Base-by-base conservation (phyloP, 257 asterid genomes). In the Lycium ferocissimum region DNA sequence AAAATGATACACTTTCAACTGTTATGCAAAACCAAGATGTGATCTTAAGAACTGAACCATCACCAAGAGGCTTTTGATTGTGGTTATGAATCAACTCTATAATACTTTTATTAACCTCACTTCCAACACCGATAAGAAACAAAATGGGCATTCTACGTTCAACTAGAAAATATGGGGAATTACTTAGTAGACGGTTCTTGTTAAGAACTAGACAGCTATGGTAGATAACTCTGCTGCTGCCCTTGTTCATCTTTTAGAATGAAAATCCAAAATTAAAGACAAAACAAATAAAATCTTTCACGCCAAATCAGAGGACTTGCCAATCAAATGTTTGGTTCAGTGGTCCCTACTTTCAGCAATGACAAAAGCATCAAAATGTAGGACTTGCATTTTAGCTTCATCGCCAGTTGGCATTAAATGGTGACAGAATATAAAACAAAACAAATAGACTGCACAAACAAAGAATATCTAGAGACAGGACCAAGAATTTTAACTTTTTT, bases 241-340 rank as follows among this genome's bases (percentile, higher is more conserved):
- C 40, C 22, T 22, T 49, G 14, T 13, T 75, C 62, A 49, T 20
- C 43, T 13, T n/a, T 49, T 75, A 75, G 62, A 75, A 75, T 22
- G 81, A 75, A 18, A 71, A 40, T 18, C 78, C 47, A 0, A 69
- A 15, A 6, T 15, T 38, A 56, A 43, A 71, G 79, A 75, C 81
- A 51, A 49, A 75, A 75, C 84, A 59, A 81, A 81, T 43, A 38
- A 65, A 38, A 45, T 61, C 53, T 18, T n/a, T 2, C 76, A 58
- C 20, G 11, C 38, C 75, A 40, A 51, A 20, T 57, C 59, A 62
- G 43, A n/a, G 7, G 20, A 22, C 38, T 43, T 81, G 57, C 14
- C 33, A 65, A 82, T 82, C 85, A 82, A 82, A 65, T 65, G 7
- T 47, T 69, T 15, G 65, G 35, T 65, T 65, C 61, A 69, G 37